phyloP scores from a whole-genome alignment of 495 filamentous ascomycete species.

The Pyronema domesticum region DNA sequence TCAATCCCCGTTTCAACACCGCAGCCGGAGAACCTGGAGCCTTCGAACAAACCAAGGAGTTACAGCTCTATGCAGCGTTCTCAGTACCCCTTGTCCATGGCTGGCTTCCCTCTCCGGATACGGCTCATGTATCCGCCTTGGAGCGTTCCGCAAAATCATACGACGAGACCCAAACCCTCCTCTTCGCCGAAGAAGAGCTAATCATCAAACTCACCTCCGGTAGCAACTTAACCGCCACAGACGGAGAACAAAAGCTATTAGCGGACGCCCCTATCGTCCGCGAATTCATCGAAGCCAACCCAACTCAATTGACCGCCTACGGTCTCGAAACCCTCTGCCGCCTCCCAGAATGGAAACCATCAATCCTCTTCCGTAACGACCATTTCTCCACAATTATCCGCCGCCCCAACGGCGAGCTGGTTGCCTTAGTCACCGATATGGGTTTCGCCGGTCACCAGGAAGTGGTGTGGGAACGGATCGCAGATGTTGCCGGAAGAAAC shows the following conservation, averaged over 20 bases:
- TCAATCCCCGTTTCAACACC: constrained; percentile 68
- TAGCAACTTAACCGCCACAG: constrained; percentile 31
- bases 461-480: constrained; percentile 87
- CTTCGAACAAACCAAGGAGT: constrained; percentile 69
- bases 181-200: constrained; percentile 73
- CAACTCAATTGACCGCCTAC: constrained; percentile 70
- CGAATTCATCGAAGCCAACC: constrained; percentile 54
- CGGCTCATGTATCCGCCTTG: constrained; percentile 46
- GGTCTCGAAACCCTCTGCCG: constrained; percentile 55
- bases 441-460: constrained; percentile 79
- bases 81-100: constrained; percentile 80
- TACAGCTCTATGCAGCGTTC: constrained; percentile 75
- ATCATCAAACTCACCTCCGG: constrained; percentile 52
- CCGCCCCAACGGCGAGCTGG: constrained; percentile 39
- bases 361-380: constrained; percentile 89
- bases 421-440: constrained; percentile 76
- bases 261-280: constrained; percentile 70
- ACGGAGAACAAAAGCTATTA: constrained; percentile 54
- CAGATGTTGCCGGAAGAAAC: constrained; percentile 68
- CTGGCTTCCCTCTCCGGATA: constrained; percentile 57
- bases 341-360: constrained; percentile 44
- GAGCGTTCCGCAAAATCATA: constrained; percentile 58
- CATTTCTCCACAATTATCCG: constrained; percentile 81
- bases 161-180: constrained; percentile 75
- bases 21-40: constrained; percentile 38